Conservation (phyloP, 2,329 filamentous ascomycete species). For the Hyphodiscus sp. region DNA sequence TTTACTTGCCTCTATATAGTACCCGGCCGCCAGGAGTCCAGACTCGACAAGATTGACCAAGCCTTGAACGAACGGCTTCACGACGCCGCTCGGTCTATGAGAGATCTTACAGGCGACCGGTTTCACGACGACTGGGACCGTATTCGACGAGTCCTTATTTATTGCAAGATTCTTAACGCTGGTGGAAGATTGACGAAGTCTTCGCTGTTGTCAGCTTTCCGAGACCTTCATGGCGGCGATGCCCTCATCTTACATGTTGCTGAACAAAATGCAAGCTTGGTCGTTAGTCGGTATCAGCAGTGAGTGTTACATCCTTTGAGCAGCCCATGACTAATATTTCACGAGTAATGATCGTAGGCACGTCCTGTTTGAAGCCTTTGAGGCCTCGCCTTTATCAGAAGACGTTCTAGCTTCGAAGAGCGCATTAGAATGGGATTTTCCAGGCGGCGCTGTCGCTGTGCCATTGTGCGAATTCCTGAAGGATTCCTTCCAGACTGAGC, state of each 20-base stretch:
- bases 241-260: not conserved
- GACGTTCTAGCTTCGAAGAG: constrained; percentile 44
- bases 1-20: not conserved
- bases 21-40: not conserved
- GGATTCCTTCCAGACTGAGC: constrained; percentile 37
- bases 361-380: constrained; percentile 53
- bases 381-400: constrained; percentile 48
- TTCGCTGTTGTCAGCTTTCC: not conserved
- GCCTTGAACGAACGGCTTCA: not conserved
- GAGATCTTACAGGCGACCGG: not conserved
- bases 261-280: not conserved
- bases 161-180: not conserved
- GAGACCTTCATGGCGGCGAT: not conserved
- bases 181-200: not conserved
- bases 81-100: not conserved
- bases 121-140: not conserved
- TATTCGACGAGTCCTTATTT: not conserved
- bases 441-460: constrained; percentile 44
- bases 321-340: not conserved
- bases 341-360: constrained; percentile 9
- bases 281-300: not conserved
- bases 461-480: constrained; percentile 34
- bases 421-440: constrained; percentile 54
- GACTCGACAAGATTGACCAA: not conserved
- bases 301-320: not conserved